Conservation (phyloP, 768 basidiomycete genomes). For the Suillus alpinus region DNA sequence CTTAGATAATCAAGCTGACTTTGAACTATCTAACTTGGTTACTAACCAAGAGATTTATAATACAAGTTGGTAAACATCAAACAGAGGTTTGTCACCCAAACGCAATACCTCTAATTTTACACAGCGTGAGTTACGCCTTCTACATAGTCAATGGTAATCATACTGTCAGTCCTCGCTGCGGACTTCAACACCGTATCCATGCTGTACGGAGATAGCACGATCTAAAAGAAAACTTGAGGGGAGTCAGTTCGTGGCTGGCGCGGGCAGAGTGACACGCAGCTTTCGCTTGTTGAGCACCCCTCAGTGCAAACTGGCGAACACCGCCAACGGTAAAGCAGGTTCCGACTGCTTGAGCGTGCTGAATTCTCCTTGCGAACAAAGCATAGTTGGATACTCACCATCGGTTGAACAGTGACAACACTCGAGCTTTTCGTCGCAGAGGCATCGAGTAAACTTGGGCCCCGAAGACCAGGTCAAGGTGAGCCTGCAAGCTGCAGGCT, state of each 20-base stretch:
- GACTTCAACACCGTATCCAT: neutral
- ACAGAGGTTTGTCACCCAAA: neutral
- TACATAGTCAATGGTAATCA: neutral
- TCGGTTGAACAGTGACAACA: neutral
- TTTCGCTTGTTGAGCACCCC: neutral
- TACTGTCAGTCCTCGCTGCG: neutral
- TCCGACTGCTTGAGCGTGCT: neutral
- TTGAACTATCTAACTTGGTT: neutral
- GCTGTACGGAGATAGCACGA: neutral
- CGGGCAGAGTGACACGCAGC: neutral
- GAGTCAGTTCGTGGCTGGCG: neutral
- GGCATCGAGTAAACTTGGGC: neutral
- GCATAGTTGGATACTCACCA: neutral
- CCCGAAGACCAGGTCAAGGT: neutral
- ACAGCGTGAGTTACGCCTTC: neutral
- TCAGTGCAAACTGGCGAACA: neutral
- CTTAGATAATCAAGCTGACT: constrained; percentile 3
- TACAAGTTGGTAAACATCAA: neutral
- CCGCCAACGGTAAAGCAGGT: neutral
- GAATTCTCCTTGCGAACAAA: neutral
- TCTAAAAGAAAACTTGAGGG: neutral
- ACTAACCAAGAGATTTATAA: neutral
- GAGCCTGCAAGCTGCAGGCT: neutral
- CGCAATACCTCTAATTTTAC: neutral
- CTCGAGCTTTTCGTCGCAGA: neutral